Conservation (phyloP, 2,329 filamentous ascomycete genomes). For the Aspergillus melleus region DNA sequence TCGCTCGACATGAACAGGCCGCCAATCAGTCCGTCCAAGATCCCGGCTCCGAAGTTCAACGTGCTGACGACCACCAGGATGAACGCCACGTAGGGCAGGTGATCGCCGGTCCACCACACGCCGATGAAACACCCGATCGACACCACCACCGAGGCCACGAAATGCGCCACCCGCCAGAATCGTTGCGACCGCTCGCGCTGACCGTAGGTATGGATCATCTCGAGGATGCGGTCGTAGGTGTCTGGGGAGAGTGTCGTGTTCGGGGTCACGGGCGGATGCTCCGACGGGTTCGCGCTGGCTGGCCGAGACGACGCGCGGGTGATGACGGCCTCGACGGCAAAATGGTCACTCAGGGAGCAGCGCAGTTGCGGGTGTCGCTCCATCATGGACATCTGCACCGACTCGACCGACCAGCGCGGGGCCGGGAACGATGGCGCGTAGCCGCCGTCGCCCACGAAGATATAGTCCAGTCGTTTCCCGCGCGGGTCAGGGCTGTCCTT, state of each 20-base stretch:
- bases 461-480: conserved; percentile 91
- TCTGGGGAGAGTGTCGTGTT: conserved; percentile 43
- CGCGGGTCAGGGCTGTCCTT: conserved; percentile 66
- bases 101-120: conserved; percentile 74
- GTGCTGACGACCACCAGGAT: conserved; percentile 76
- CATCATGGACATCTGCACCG: conserved; percentile 74
- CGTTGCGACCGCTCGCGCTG: conserved; percentile 71
- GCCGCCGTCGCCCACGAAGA: conserved; percentile 70
- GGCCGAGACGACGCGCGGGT: conserved; percentile 38
- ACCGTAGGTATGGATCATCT: conserved; percentile 67
- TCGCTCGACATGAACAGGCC: conserved; percentile 85
- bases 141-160: conserved; percentile 65
- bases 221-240: conserved; percentile 71
- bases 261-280: conserved; percentile 7
- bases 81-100: conserved; percentile 74
- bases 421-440: conserved; percentile 31
- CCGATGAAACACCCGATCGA: conserved; percentile 74
- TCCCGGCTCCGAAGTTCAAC: conserved; percentile 72
- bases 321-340: conserved; percentile 82
- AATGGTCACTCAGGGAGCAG: conserved; percentile 92
- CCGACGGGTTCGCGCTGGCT: neutral
- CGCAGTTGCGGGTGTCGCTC: conserved; percentile 75
- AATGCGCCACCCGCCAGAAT: conserved; percentile 71
- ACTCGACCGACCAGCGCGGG: conserved; percentile 67
- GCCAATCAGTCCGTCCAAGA: conserved; percentile 82